Evolutionary conservation across 257 asterid genomes (phyloP).

Genomic region (Penstemon barbatus): DNA sequence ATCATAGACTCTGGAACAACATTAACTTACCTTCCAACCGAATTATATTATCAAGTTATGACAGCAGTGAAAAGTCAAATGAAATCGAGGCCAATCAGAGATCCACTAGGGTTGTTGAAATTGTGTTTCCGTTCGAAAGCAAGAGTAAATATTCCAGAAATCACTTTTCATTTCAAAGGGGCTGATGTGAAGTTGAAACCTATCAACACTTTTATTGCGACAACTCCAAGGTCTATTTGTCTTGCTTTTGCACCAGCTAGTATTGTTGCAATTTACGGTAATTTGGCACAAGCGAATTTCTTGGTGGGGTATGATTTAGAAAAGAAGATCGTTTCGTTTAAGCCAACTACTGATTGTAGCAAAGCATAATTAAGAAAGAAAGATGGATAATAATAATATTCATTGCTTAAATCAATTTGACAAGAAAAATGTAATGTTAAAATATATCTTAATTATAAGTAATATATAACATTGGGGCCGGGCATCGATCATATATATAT

Average conservation of each 20-base stretch:
- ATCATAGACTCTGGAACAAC: conserved; percentile 54
- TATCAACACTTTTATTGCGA: conserved; percentile 29
- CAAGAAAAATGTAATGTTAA: too few relatives aligned
- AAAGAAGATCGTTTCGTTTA: conserved; percentile 37
- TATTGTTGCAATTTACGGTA: conserved; percentile 35
- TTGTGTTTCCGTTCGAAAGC: conserved; percentile 25
- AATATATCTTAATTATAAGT: too few relatives aligned
- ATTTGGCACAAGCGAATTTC: conserved; percentile 43
- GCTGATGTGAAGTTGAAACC: conserved; percentile 34
- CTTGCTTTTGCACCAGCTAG: conserved; percentile 28
- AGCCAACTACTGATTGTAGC: conserved; percentile 34
- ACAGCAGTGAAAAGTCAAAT: conserved; percentile 1
- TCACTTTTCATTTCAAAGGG: conserved; percentile 38
- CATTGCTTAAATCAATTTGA: too few relatives aligned
- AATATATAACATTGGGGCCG: too few relatives aligned
- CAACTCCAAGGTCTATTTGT: conserved; percentile 5
- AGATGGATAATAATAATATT: too few relatives aligned
- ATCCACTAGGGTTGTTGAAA: conserved; percentile 24
- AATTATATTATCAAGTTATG: conserved; percentile 21
- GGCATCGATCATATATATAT: too few relatives aligned
- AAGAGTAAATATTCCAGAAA: neutral
- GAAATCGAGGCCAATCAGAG: neutral
- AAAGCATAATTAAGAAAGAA: neutral
- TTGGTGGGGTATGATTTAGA: conserved; percentile 49
- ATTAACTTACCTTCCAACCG: conserved; percentile 9